Base-by-base conservation (phyloP, 2,329 filamentous ascomycete genomes). In the Conoideocrella luteorostrata region DNA sequence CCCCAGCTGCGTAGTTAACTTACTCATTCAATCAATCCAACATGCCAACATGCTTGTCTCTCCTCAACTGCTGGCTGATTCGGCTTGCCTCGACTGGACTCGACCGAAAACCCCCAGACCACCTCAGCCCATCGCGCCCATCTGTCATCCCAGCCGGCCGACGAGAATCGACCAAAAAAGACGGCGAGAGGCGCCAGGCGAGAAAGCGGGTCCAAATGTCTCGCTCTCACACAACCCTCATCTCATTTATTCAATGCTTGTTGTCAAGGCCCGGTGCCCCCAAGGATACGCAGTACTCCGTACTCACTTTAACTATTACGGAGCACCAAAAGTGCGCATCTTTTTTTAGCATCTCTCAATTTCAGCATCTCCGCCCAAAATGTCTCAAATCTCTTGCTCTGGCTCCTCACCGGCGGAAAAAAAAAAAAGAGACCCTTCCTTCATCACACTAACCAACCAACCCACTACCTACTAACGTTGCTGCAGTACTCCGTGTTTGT, bases 321-420 rank as follows among this genome's bases (percentile, higher is more conserved):
- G n/a, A n/a, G n/a, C n/a, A n/a, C n/a, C n/a, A n/a, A n/a, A n/a
- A n/a, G 29, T 34, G 17, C 21, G 15, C 21, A 24, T 38, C 42
- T 44, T 44, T 44, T 43, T 44, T 44, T 44, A 44, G 42, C 17
- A 40, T 22, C 21, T 29, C 39, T 35, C 42, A 43, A 46, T 43
- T 39, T 46, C 44, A 46, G 20, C 35, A 23, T 29, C 15, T 34
- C 23, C 17, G 32, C 18, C n/a, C 11, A 23, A 30, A 12, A 35
- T 46, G 44, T 43, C 44, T 46, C 35, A 46, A 35, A 29, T n/a
- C 26, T 28, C 5, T n/a, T n/a, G n/a, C n/a, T n/a, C n/a, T n/a
- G n/a, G n/a, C n/a, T n/a, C n/a, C n/a, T n/a, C n/a, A n/a, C n/a
- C n/a, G n/a, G n/a, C n/a, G n/a, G n/a, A n/a, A n/a, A n/a, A n/a